A percentile compares a stretch with the other conserved stretches of the same genome.
Conservation (phyloP, 176 grass and related monocot genomes). For the Bolboschoenus planiculmis region DNA sequence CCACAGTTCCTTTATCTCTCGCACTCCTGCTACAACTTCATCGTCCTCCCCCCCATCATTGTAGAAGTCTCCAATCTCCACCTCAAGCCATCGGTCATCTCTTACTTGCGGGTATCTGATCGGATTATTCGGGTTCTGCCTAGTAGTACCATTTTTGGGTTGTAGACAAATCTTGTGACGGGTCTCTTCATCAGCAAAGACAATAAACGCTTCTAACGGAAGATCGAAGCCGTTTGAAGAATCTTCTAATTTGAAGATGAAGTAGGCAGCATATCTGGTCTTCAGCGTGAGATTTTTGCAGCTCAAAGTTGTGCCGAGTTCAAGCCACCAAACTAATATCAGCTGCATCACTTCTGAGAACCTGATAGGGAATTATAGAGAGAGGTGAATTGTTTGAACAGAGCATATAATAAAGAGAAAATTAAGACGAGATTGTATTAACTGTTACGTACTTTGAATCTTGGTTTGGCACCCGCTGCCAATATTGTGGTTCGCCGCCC, state of each 20-base stretch:
- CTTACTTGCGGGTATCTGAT: slow-evolving; percentile 4
- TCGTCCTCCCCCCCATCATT: background rate
- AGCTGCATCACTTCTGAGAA: background rate
- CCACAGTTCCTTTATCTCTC: background rate
- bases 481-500: background rate
- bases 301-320: background rate
- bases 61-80: background rate
- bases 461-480: background rate
- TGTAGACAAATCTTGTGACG: background rate
- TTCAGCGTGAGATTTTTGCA: background rate
- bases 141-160: background rate
- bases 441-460: background rate
- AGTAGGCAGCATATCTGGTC: background rate
- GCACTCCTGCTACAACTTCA: background rate
- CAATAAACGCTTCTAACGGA: background rate
- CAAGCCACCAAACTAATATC: background rate
- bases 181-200: background rate
- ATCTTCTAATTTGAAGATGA: slow-evolving; percentile 6
- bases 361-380: too few relatives aligned
- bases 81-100: background rate
- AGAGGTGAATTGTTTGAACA: too few relatives aligned
- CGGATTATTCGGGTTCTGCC: background rate
- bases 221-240: background rate
- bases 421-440: too few relatives aligned
- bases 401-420: too few relatives aligned